phyloP scores from a whole-genome alignment of 805 yeast species.

The Myxozyma vanderwaltii region DNA sequence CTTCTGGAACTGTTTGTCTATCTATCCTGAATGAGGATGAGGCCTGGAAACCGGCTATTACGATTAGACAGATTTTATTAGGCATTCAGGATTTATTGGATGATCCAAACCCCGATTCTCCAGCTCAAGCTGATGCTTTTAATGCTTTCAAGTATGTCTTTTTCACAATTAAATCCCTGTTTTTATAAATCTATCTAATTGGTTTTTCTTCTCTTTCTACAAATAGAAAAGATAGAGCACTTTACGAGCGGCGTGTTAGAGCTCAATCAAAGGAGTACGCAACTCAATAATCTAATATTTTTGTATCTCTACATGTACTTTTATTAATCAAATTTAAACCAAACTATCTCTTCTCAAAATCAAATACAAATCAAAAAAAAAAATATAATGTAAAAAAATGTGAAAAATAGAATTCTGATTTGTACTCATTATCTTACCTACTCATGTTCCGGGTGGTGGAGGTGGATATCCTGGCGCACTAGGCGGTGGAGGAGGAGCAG shows the following conservation, averaged over 20 bases:
- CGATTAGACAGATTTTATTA: conserved; percentile 75
- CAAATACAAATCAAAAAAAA: background rate
- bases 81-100: conserved; percentile 92
- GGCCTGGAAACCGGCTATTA: conserved; percentile 98
- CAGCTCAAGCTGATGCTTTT: conserved; percentile 98
- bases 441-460: conserved; percentile 12
- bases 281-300: conserved; percentile 6
- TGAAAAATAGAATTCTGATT: no score
- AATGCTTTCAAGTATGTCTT: conserved; percentile 51
- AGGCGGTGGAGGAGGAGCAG: conserved; percentile 3
- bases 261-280: conserved; percentile 80
- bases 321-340: background rate
- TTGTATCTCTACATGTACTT: background rate
- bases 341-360: background rate
- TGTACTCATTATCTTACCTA: background rate
- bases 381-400: no score
- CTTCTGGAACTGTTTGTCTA: conserved; percentile 94
- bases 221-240: conserved; percentile 59
- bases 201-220: no score
- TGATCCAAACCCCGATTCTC: conserved; percentile 90
- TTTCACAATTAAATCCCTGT: no score
- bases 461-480: background rate
- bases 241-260: conserved; percentile 73
- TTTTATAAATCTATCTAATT: no score
- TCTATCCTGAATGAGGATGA: conserved; percentile 91